phyloP scores from a whole-genome alignment of 106 monocot species.

The Acorus gramineus region DNA sequence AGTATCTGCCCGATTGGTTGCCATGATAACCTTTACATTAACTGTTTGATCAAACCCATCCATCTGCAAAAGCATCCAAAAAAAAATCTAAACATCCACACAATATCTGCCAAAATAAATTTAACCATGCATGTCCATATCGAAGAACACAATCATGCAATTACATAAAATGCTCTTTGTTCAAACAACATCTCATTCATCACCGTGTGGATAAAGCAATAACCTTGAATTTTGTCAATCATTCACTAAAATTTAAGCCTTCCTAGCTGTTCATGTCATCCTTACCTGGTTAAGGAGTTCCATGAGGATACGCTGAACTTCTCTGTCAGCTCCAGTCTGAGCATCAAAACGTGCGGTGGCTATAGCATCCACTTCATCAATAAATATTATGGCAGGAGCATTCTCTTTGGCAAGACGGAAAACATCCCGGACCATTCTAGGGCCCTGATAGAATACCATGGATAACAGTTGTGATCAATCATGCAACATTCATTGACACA shows the following conservation, averaged over 20 bases:
- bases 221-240: no score
- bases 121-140: no score
- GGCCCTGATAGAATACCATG: constrained; percentile 41
- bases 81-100: background rate
- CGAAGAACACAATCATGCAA: no score
- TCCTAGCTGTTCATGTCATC: background rate
- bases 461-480: background rate
- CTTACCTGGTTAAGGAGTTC: constrained; percentile 54
- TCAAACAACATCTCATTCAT: no score
- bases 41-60: constrained; percentile 98
- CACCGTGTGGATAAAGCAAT: no score
- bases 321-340: background rate
- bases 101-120: no score
- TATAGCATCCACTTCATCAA: constrained; percentile 88
- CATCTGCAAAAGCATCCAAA: constrained; percentile 46
- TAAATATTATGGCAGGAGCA: constrained; percentile 99
- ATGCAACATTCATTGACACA: background rate
- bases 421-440: constrained; percentile 98
- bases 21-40: constrained; percentile 99
- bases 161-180: no score
- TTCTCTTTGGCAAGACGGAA: constrained; percentile 98
- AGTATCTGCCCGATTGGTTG: constrained; percentile 93
- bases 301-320: background rate
- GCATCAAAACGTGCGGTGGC: background rate
- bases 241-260: no score